A percentile compares a stretch with the other conserved stretches of the same genome.
These are phyloP conservation scores for Tremella fuciformis DNA, from an alignment of 768 basidiomycete genomes.

Conservation along the genomic window DNA sequence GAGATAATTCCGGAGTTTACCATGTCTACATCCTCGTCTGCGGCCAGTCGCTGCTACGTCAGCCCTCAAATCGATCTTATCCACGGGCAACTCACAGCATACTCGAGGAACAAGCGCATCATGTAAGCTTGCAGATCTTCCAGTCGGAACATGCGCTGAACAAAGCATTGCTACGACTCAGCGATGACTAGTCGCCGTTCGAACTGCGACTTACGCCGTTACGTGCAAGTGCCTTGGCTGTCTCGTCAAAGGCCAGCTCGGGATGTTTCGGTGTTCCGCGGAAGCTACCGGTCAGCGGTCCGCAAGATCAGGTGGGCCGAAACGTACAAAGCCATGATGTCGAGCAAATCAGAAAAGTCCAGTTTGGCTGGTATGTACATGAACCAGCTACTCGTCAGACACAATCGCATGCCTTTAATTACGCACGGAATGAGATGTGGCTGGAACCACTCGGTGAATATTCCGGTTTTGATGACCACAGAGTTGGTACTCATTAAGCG, in stretches of 20 bases:
- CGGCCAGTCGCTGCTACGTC: slow-evolving; percentile 28
- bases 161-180: slow-evolving; percentile 40
- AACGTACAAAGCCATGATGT: slow-evolving; percentile 53
- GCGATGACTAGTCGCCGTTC: too few relatives aligned
- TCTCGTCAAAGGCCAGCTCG: slow-evolving; percentile 52
- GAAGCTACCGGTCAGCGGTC: slow-evolving; percentile 27
- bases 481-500: slow-evolving; percentile 53
- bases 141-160: slow-evolving; percentile 50
- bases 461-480: slow-evolving; percentile 52
- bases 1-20: slow-evolving; percentile 15
- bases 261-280: slow-evolving; percentile 49
- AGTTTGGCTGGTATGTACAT: slow-evolving; percentile 51
- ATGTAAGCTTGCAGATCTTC: slow-evolving; percentile 52
- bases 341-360: slow-evolving; percentile 51
- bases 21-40: slow-evolving; percentile 46
- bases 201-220: slow-evolving; percentile 46
- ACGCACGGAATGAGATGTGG: slow-evolving; percentile 49
- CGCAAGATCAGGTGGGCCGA: not conserved
- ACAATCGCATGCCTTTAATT: not conserved
- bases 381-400: slow-evolving; percentile 42
- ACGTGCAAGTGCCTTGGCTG: slow-evolving; percentile 51
- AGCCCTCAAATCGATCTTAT: not conserved
- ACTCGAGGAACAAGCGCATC: slow-evolving; percentile 52
- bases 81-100: slow-evolving; percentile 40
- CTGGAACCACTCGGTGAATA: slow-evolving; percentile 54